phyloP scores from a whole-genome alignment of 2,329 filamentous ascomycete species.

The Aspergillus aculeatus region DNA sequence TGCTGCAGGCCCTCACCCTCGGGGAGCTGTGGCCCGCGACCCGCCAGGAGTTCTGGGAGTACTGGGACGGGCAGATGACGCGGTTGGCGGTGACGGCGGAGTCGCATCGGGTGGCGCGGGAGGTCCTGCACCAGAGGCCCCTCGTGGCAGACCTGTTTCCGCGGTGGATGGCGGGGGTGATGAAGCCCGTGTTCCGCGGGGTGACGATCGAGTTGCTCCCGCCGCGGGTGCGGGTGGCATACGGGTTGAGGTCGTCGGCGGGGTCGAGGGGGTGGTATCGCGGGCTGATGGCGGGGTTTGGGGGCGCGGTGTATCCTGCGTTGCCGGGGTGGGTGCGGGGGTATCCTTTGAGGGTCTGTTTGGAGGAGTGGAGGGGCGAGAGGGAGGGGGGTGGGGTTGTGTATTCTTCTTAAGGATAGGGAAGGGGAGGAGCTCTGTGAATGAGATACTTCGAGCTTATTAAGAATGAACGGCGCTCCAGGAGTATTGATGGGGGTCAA shows the following conservation, averaged over 20 bases:
- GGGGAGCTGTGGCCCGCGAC: conserved; percentile 31
- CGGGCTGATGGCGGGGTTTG: conserved; percentile 31
- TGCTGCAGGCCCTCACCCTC: conserved; percentile 29
- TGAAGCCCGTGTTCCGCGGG: conserved; percentile 33
- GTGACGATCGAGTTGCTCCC: conserved; percentile 37
- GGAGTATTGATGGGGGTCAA: no score
- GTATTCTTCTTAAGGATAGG: background rate
- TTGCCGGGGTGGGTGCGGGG: conserved; percentile 30
- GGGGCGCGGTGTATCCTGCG: conserved; percentile 33
- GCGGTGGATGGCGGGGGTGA: conserved; percentile 21
- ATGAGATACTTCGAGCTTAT: no score
- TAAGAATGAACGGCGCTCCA: no score
- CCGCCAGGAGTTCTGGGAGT: conserved; percentile 36
- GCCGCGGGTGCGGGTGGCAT: conserved; percentile 33
- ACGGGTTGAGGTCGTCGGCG: conserved; percentile 32
- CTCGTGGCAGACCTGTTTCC: conserved; percentile 22
- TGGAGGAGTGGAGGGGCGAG: conserved; percentile 27
- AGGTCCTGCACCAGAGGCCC: conserved; percentile 25
- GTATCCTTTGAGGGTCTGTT: conserved; percentile 33
- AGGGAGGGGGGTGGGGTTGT: conserved; percentile 6
- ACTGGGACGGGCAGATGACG: conserved; percentile 35
- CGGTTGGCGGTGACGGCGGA: conserved; percentile 29
- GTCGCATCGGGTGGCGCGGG: conserved; percentile 31
- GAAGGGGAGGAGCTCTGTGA: background rate
- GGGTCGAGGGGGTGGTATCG: conserved; percentile 30